Evolutionary conservation across 176 grass and related monocot species (phyloP), one percentile per base, ranked within the genome.

Genomic region (Triticum monococcum): DNA sequence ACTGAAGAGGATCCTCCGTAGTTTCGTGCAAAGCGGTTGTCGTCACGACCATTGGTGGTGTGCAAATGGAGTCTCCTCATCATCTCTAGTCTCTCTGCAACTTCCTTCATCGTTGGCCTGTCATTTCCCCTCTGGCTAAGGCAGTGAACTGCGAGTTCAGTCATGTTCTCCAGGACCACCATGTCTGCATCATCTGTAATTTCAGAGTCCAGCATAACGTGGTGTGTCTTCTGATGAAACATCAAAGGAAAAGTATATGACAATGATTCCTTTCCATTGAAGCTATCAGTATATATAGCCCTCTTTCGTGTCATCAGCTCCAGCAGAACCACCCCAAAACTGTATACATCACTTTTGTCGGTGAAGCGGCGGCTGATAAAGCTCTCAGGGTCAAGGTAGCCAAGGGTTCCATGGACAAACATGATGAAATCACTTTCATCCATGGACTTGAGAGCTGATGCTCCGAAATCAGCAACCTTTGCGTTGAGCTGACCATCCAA

Each of bases 261-360:
- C 23, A 80, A 18, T 7, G 78, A 37, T 11, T 65, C 4, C 8
- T 80, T 80, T 20, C 11, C 46, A 20, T 71, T 54, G 43, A 88
- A 93, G 56, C 64, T 60, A 2, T 81, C 64, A 0, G 9, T n/a
- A 4, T 48, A 35, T 2, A 89, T 73, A 18, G 84, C 86, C 75
- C 84, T 94, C 75, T 91, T 83, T 67, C 82, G 64, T 5, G 89
- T 89, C 30, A 91, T 77, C 7, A 93, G 89, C 50, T 93, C 92
- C 20, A 93, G 73, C 38, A 93, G 86, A 64, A 89, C 88, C n/a
- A 93, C 91, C 11, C 91, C 82, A 24, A 81, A 93, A 28, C 88
- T 93, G 76, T 90, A 85, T 17, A 90, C 88, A 18, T 93, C 85
- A 9, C 88, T 93, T 75, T 91, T 94, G n/a, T 94, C 89, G 0